phyloP scores from a whole-genome alignment of 768 basidiomycete species.

The Kwoniella bestiolae region DNA sequence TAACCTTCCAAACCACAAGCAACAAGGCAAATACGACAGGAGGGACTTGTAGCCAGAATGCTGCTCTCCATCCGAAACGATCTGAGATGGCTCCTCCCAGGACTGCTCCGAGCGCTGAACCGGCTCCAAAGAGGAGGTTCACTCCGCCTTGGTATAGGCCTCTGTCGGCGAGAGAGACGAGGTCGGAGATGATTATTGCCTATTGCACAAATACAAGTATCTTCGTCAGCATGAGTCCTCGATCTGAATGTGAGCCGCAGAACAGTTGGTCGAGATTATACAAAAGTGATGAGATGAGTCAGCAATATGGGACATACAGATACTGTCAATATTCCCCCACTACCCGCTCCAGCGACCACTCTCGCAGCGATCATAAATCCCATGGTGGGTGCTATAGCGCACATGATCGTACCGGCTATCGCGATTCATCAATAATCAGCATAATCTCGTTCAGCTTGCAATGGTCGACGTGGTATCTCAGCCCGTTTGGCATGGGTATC shows the following conservation, averaged over 20 bases:
- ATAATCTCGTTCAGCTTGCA: not conserved
- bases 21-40: constrained; percentile 36
- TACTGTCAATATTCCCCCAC: constrained; percentile 45
- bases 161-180: constrained; percentile 49
- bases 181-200: constrained; percentile 50
- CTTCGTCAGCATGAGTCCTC: not conserved
- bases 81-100: constrained; percentile 46
- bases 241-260: too few species aligned
- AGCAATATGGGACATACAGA: constrained; percentile 40
- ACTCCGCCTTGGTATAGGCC: constrained; percentile 51
- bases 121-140: constrained; percentile 43
- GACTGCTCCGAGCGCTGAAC: constrained; percentile 39
- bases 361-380: constrained; percentile 35
- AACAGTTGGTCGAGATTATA: too few species aligned
- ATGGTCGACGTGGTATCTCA: not conserved
- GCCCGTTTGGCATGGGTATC: not conserved
- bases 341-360: constrained; percentile 39
- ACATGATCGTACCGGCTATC: constrained; percentile 40
- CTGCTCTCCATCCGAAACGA: constrained; percentile 44
- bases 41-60: constrained; percentile 45
- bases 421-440: too few species aligned
- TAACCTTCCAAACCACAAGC: constrained; percentile 41
- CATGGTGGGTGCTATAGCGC: constrained; percentile 41
- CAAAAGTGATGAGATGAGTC: not conserved
- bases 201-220: constrained; percentile 1